phyloP scores from a whole-genome alignment of 352 stramenopile species.

The Globisporangium cystogenes region DNA sequence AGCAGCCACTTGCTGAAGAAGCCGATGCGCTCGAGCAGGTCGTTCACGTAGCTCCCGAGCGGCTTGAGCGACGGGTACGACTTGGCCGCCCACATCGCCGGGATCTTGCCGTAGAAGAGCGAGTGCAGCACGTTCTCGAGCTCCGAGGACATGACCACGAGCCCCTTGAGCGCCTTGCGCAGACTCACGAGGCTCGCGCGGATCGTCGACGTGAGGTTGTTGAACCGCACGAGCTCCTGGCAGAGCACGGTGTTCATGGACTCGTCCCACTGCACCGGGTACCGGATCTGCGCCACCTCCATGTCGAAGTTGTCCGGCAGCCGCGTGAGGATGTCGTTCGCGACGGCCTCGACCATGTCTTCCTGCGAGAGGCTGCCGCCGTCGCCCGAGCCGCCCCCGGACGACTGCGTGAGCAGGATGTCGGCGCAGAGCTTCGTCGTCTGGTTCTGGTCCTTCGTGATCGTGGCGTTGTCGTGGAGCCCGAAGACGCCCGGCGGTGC shows the following conservation, averaged over 20 bases:
- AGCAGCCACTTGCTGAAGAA: slow-evolving; percentile 92
- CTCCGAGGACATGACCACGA: slow-evolving; percentile 92
- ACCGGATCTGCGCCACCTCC: slow-evolving; percentile 89
- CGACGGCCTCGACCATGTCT: slow-evolving; percentile 84
- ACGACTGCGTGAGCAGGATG: slow-evolving; percentile 89
- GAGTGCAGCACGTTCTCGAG: slow-evolving; percentile 92
- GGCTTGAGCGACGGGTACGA: slow-evolving; percentile 94
- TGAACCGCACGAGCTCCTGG: slow-evolving; percentile 93
- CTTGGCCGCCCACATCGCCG: slow-evolving; percentile 81
- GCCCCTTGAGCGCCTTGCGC: slow-evolving; percentile 87
- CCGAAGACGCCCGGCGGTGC: slow-evolving; percentile 91
- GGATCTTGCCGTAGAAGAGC: slow-evolving; percentile 92
- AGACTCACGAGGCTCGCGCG: slow-evolving; percentile 81
- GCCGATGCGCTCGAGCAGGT: slow-evolving; percentile 87
- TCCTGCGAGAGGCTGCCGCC: slow-evolving; percentile 76
- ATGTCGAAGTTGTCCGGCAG: slow-evolving; percentile 91
- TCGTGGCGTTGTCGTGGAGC: slow-evolving; percentile 92
- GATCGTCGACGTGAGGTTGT: slow-evolving; percentile 90
- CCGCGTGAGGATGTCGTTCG: slow-evolving; percentile 82
- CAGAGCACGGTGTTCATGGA: slow-evolving; percentile 94
- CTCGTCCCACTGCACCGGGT: slow-evolving; percentile 90
- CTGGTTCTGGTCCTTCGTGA: slow-evolving; percentile 94
- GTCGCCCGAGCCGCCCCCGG: slow-evolving; percentile 42
- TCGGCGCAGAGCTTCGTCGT: slow-evolving; percentile 91
- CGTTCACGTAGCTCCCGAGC: slow-evolving; percentile 85